Evolutionary conservation across 805 yeast species (phyloP).

Genomic region (Cyberlindnera nakhonratchasimensis): DNA sequence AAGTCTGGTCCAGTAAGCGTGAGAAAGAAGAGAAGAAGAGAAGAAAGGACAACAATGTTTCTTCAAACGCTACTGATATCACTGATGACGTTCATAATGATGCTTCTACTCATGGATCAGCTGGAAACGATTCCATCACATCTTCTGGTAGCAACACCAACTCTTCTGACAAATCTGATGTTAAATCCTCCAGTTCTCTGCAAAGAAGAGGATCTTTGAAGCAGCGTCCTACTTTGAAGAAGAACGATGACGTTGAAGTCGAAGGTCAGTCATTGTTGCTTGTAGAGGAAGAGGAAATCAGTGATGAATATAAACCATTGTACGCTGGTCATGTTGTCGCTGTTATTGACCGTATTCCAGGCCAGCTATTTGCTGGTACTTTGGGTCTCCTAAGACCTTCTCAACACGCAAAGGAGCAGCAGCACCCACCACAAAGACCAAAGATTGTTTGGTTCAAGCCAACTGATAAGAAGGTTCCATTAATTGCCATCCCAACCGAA

Average conservation of each 20-base stretch:
- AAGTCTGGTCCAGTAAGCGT: conserved; percentile 94
- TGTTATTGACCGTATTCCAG: conserved; percentile 94
- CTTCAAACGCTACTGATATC: conserved; percentile 52
- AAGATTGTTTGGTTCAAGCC: conserved; percentile 99
- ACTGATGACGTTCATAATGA: conserved; percentile 76
- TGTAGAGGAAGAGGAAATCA: conserved; percentile 93
- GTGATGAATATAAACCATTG: conserved; percentile 87
- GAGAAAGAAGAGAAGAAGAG: conserved; percentile 97
- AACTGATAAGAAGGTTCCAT: conserved; percentile 94
- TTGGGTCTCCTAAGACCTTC: conserved; percentile 93
- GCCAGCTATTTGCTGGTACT: conserved; percentile 93
- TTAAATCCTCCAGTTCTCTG: conserved; percentile 37
- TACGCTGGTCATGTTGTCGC: conserved; percentile 99
- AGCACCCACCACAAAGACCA: conserved; percentile 46
- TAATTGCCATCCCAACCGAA: conserved; percentile 97
- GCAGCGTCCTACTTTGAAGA: conserved; percentile 95
- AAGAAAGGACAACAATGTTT: conserved; percentile 58
- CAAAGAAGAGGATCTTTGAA: conserved; percentile 87
- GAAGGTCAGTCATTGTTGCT: conserved; percentile 92
- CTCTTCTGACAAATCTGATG: conserved; percentile 22
- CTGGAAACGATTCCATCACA: conserved; percentile 6
- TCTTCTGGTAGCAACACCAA: conserved; percentile 2
- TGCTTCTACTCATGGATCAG: conserved; percentile 53
- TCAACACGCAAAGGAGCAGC: conserved; percentile 52
- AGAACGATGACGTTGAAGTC: conserved; percentile 97